Evolutionary conservation across 768 basidiomycete species (phyloP).

Genomic region (Lentinus brumalis): DNA sequence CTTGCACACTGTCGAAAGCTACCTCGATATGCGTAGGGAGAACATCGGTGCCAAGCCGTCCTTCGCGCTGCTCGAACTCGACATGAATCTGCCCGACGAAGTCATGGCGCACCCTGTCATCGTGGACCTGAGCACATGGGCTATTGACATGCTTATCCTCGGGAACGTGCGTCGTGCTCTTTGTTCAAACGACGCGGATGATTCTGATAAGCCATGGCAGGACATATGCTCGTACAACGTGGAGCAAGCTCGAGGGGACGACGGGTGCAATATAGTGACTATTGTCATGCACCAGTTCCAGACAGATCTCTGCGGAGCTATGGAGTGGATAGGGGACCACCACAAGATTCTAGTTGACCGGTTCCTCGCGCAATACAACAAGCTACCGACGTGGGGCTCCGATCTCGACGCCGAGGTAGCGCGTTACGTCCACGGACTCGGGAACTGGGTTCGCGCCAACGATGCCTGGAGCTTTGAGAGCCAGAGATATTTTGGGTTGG

Average conservation of each 20-base stretch:
- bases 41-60: slow-evolving; percentile 28
- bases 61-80: slow-evolving; percentile 35
- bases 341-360: neutral
- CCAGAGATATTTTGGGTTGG: slow-evolving; percentile 31
- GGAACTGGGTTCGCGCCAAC: slow-evolving; percentile 27
- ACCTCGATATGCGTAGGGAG: slow-evolving; percentile 26
- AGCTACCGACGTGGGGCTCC: slow-evolving; percentile 31
- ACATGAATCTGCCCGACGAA: slow-evolving; percentile 60
- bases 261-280: slow-evolving; percentile 30
- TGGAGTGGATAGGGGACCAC: slow-evolving; percentile 15
- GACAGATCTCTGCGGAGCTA: slow-evolving; percentile 17
- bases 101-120: slow-evolving; percentile 58
- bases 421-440: slow-evolving; percentile 31
- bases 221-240: slow-evolving; percentile 33
- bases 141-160: slow-evolving; percentile 10
- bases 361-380: slow-evolving; percentile 24
- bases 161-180: slow-evolving; percentile 48
- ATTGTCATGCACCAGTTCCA: slow-evolving; percentile 25
- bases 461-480: slow-evolving; percentile 33
- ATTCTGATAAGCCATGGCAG: slow-evolving; percentile 6
- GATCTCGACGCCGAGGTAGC: slow-evolving; percentile 27
- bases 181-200: neutral
- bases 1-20: slow-evolving; percentile 25
- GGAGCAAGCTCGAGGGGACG: slow-evolving; percentile 31
- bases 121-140: slow-evolving; percentile 34